Conservation (phyloP, 2,329 filamentous ascomycete species). For the Nannizziopsis barbatae region DNA sequence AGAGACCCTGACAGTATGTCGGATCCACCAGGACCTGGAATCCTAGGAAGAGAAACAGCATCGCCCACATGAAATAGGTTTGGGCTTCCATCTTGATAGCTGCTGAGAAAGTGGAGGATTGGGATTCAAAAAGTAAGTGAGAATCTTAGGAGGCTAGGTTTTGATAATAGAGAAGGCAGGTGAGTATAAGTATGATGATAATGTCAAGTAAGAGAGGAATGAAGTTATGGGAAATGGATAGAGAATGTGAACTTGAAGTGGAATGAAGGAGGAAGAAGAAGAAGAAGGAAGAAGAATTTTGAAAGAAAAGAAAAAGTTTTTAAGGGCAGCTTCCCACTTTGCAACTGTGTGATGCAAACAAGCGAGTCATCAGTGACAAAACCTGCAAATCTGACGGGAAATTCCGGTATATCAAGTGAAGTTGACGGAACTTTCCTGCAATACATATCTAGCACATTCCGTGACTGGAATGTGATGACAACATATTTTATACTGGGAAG, state of each 20-base stretch:
- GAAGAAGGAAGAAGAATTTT: neutral
- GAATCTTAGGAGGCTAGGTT: neutral
- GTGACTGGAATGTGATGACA: no score
- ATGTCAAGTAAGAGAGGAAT: neutral
- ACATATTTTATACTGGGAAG: no score
- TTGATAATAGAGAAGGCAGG: neutral
- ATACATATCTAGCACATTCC: no score
- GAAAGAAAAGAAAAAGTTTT: slow-evolving; percentile 7
- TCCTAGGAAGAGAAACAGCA: neutral
- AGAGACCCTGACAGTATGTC: slow-evolving; percentile 2
- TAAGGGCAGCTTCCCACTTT: slow-evolving; percentile 1
- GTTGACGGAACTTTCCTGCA: neutral
- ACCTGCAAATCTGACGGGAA: neutral
- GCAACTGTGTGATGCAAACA: slow-evolving; percentile 1
- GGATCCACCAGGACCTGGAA: neutral
- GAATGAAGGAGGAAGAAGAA: neutral
- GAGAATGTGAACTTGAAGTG: neutral
- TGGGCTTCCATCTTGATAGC: no score
- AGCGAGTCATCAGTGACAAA: neutral
- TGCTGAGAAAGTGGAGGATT: neutral
- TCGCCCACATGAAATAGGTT: neutral
- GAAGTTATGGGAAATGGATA: neutral
- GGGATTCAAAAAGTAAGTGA: neutral
- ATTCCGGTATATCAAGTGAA: slow-evolving; percentile 1
- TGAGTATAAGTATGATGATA: neutral